These are phyloP conservation scores for Hyphopichia burtonii DNA, from an alignment of 1,139 yeast species.

Conservation along the genomic window DNA sequence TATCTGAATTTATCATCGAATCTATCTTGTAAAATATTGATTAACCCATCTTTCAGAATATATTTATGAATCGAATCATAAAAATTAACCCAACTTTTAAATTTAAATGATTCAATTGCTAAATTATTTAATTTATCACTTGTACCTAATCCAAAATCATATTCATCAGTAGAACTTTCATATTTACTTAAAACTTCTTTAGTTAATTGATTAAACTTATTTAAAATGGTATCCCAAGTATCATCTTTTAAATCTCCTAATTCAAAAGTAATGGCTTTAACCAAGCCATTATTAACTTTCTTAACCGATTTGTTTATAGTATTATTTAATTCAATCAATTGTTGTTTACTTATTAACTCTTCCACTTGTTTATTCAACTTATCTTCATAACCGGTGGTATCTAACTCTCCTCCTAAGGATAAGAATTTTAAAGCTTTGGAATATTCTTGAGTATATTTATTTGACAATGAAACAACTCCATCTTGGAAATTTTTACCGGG, in stretches of 20 bases:
- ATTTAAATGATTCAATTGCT: conserved; percentile 44
- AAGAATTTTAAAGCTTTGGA: conserved; percentile 15
- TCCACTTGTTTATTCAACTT: conserved; percentile 21
- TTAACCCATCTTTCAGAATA: conserved; percentile 57
- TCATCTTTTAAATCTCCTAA: conserved; percentile 44
- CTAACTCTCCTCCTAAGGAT: conserved; percentile 24
- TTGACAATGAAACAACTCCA: conserved; percentile 9
- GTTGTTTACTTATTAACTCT: conserved; percentile 34
- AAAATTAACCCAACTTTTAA: conserved; percentile 65
- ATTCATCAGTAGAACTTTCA: conserved; percentile 17
- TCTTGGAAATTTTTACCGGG: conserved; percentile 22
- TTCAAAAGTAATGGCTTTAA: conserved; percentile 38
- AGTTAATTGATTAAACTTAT: conserved; percentile 44
- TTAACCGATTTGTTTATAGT: conserved; percentile 38
- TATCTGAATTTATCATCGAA: conserved; percentile 85
- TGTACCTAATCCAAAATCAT: conserved; percentile 69
- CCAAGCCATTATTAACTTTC: conserved; percentile 37
- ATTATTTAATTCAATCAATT: conserved; percentile 43
- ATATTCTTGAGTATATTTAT: conserved; percentile 5
- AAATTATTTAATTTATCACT: conserved; percentile 37
- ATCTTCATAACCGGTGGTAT: conserved; percentile 11
- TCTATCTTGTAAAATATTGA: conserved; percentile 58
- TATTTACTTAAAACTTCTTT: conserved; percentile 20
- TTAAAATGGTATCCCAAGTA: conserved; percentile 63
- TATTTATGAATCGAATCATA: conserved; percentile 58